Base-by-base conservation (phyloP, 2,329 filamentous ascomycete species). In the Arthrinium phaeospermum region DNA sequence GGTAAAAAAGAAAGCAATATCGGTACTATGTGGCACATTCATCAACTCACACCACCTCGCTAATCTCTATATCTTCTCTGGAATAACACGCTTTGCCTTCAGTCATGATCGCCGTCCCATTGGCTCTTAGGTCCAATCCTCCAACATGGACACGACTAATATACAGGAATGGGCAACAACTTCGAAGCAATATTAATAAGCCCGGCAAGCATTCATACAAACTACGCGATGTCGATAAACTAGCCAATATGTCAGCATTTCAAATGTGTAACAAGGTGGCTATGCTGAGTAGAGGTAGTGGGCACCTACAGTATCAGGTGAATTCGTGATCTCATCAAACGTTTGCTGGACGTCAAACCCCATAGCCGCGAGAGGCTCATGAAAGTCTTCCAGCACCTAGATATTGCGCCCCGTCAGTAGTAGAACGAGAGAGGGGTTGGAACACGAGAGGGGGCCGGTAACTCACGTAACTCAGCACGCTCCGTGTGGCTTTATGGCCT, bases 381-480 rank as follows among this genome's bases (percentile, higher is more conserved):
- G 73, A 10, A 75, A 75, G 70, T 81, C 79, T 30, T 79, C 77
- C n/a, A 78, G 78, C 70, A 81, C 78, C 80, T 81, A 70, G 7
- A 72, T 75, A 22, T 64, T 22, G 82, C 78, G 75, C 71, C 71
- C 71, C 71, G 14, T 64, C 46, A 67, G 49, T 44, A 71, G 1
- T 67, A 14, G 4, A 34, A 64, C 72, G 73, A 16, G 47, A 57
- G 47, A 45, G 3, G 19, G 13, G 27, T 4, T 37, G 5, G 37
- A 7, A 37, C 8, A 45, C 41, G 14, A n/a, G 2, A 19, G 5
- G 1, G 67, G 27, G 5, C 16, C 69, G 19, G 22, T 27, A 41
- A 86, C 92, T 86, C 84, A 96, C 94, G 89, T 93, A 95, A 80
- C 94, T 94, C 72, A 97, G 82, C 67, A 97, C 85, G 70, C 92